phyloP scores from a whole-genome alignment of 2,329 filamentous ascomycete species.

The Paecilomyces fulvus region DNA sequence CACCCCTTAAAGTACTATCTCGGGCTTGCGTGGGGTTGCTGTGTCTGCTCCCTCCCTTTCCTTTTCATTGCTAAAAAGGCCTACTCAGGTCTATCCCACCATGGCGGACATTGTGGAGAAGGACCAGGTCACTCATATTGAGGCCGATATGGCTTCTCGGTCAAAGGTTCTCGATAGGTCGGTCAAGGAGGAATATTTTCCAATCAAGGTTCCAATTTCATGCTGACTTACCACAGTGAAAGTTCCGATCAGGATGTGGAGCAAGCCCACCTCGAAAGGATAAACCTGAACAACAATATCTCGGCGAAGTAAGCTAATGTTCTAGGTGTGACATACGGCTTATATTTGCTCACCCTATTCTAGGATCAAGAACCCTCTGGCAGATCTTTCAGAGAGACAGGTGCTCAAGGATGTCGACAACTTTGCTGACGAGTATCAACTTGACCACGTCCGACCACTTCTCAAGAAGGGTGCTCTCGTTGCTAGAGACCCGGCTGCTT shows the following conservation, averaged over 20 bases:
- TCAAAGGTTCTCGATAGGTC: background rate
- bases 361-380: slow-evolving; percentile 20
- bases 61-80: background rate
- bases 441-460: slow-evolving; percentile 46
- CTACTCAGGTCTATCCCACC: background rate
- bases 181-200: background rate
- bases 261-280: slow-evolving; percentile 12
- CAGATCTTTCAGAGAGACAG: slow-evolving; percentile 21
- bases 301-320: slow-evolving; percentile 13
- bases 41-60: background rate
- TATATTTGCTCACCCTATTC: background rate
- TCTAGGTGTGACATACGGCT: too few relatives aligned
- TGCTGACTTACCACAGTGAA: background rate
- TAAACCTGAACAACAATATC: slow-evolving; percentile 19
- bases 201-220: background rate
- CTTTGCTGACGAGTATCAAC: slow-evolving; percentile 48
- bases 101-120: background rate
- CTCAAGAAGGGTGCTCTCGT: slow-evolving; percentile 38
- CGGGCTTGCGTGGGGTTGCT: background rate
- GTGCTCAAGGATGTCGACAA: slow-evolving; percentile 22
- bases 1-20: background rate
- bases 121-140: background rate
- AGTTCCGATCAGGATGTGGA: background rate
- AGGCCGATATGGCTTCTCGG: background rate
- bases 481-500: slow-evolving; percentile 41